Conservation (phyloP, 345 rosid genomes). For the Lepidium didymum region DNA sequence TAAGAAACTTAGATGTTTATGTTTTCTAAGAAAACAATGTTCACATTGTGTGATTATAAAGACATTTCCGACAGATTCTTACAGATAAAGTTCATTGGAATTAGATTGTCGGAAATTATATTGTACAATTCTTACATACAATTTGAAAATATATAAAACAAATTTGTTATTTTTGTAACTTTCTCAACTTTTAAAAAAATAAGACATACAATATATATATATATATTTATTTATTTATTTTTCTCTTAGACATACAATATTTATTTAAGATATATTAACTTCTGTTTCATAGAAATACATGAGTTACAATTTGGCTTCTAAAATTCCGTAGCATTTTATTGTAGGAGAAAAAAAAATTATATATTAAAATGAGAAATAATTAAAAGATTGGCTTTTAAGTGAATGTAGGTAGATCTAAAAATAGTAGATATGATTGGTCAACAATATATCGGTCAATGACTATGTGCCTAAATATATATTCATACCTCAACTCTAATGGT, state of each 20-base stretch:
- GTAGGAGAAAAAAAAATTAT: not conserved
- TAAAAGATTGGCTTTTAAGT: not conserved
- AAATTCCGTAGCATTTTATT: not conserved
- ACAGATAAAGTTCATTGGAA: too few species aligned
- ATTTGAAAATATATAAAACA: not conserved
- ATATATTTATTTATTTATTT: too few species aligned
- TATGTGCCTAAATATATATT: slow-evolving; percentile 15
- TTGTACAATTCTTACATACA: not conserved
- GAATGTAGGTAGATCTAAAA: slow-evolving; percentile 19
- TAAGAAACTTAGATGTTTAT: too few species aligned
- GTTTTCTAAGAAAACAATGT: too few species aligned
- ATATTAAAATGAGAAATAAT: not conserved
- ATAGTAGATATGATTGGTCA: slow-evolving; percentile 25
- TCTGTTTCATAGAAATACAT: too few species aligned
- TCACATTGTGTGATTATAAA: too few species aligned
- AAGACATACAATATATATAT: too few species aligned
- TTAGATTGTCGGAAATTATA: too few species aligned
- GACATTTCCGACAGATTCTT: too few species aligned
- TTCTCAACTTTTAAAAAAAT: not conserved
- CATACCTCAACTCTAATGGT: not conserved
- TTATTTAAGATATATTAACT: not conserved
- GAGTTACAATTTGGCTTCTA: not conserved
- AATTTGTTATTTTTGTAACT: not conserved
- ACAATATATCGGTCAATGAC: not conserved
- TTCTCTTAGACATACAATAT: not conserved